A percentile compares a stretch with the other conserved stretches of the same genome.
phyloP scores from a whole-genome alignment of 2,329 filamentous ascomycete genomes.

The Venturia aucupariae region DNA sequence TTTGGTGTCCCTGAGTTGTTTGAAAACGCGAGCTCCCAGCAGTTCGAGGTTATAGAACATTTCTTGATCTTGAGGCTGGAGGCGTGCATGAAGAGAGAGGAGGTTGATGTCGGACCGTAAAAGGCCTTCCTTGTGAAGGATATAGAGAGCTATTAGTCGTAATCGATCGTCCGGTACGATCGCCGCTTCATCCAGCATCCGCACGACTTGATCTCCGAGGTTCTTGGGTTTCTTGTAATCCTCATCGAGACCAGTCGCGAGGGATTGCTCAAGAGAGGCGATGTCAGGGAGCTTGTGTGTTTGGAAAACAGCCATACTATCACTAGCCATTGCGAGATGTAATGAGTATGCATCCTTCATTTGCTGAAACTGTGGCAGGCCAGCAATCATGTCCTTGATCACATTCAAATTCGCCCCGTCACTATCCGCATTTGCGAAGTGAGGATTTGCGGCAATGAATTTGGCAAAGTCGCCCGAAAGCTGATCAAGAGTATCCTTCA shows the following conservation, averaged over 20 bases:
- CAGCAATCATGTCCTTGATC: conserved; percentile 95
- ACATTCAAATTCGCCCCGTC: conserved; percentile 63
- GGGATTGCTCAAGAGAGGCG: conserved; percentile 74
- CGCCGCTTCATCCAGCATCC: conserved; percentile 76
- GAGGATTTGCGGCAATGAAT: conserved; percentile 83
- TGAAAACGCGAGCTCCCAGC: conserved; percentile 65
- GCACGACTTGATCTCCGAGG: conserved; percentile 72
- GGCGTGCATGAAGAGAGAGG: conserved; percentile 70
- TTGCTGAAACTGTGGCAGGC: conserved; percentile 86
- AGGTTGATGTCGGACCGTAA: conserved; percentile 76
- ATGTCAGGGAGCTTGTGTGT: conserved; percentile 76
- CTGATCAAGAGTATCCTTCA: conserved; percentile 96
- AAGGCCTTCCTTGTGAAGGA: conserved; percentile 78
- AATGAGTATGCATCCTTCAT: conserved; percentile 93
- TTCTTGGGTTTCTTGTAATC: conserved; percentile 88
- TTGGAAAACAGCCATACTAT: conserved; percentile 92
- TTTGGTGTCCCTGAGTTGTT: conserved; percentile 68
- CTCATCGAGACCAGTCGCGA: conserved; percentile 88
- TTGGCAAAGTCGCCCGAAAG: conserved; percentile 86
- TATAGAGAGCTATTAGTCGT: conserved; percentile 75
- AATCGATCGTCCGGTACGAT: conserved; percentile 66
- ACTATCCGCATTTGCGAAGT: conserved; percentile 61
- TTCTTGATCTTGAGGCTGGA: conserved; percentile 65
- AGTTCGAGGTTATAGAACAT: conserved; percentile 70
- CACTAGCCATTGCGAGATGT: conserved; percentile 92